A percentile compares a stretch with the other conserved stretches of the same genome.
phyloP scores from a whole-genome alignment of 148 eudicot genomes.

The Cornus florida region DNA sequence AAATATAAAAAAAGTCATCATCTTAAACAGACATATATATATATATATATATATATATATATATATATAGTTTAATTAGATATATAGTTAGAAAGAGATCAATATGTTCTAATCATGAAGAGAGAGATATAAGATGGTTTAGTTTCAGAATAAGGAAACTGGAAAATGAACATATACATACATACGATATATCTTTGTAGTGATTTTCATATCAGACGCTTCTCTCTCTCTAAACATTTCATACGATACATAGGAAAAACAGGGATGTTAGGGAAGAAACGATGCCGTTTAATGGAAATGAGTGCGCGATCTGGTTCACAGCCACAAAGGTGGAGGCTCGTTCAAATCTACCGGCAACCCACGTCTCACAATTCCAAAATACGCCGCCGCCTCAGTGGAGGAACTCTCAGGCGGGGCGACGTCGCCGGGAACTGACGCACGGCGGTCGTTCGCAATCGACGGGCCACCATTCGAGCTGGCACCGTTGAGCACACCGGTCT shows the following conservation, averaged over 20 bases:
- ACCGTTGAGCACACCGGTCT: slow-evolving; percentile 14
- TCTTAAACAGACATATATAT: too few species aligned
- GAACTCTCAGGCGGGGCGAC: slow-evolving; percentile 14
- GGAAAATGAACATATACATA: too few species aligned
- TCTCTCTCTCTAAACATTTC: neutral
- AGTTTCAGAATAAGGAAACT: too few species aligned
- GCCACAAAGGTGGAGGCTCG: slow-evolving; percentile 58
- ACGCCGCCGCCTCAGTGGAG: slow-evolving; percentile 7
- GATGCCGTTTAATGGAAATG: neutral
- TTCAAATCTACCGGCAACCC: slow-evolving; percentile 53
- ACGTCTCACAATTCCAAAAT: slow-evolving; percentile 35
- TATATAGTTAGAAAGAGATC: too few species aligned
- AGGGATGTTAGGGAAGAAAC: neutral
- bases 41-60: too few species aligned
- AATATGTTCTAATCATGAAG: too few species aligned
- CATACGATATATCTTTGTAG: too few species aligned
- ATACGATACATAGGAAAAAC: neutral
- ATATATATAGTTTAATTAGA: too few species aligned
- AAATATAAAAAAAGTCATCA: too few species aligned
- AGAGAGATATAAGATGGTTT: too few species aligned
- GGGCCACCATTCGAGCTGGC: neutral
- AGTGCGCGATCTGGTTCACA: neutral
- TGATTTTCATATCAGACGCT: too few species aligned
- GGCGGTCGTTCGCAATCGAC: neutral
- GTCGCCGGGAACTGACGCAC: slow-evolving; percentile 11